Evolutionary conservation across 208 protist genomes (phyloP).

Genomic region (Wallacemonas sp.): DNA sequence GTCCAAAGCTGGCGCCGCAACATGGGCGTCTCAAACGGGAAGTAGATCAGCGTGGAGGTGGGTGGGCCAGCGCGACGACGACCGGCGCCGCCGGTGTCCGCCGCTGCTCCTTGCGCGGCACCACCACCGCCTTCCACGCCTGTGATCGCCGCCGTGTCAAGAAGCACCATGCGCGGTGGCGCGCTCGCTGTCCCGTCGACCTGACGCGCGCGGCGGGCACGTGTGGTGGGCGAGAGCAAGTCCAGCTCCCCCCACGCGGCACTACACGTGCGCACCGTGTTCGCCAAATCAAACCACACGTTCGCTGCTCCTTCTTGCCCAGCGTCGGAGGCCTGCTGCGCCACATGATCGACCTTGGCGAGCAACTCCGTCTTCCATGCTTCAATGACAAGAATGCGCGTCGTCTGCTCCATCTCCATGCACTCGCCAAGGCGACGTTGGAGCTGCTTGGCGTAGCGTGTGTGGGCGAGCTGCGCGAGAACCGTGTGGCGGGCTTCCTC

Average conservation of each 20-base stretch:
- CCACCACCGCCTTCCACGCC: slow-evolving; percentile 10
- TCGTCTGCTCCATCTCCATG: slow-evolving; percentile 29
- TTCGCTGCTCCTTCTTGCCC: neutral
- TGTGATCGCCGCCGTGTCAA: slow-evolving; percentile 6
- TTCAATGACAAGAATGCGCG: slow-evolving; percentile 18
- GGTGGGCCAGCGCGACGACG: slow-evolving; percentile 1
- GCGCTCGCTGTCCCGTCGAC: neutral
- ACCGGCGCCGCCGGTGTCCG: neutral
- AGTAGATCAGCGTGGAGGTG: slow-evolving; percentile 19
- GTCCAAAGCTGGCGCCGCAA: neutral
- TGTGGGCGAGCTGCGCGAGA: slow-evolving; percentile 9
- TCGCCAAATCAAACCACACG: neutral
- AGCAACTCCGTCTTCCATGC: slow-evolving; percentile 12
- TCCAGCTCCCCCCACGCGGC: neutral
- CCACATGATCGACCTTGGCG: neutral
- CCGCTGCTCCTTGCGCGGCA: neutral
- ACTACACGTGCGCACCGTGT: neutral
- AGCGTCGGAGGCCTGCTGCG: neutral
- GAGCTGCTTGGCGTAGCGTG: slow-evolving; percentile 21
- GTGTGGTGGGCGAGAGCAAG: neutral
- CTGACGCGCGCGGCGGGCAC: neutral
- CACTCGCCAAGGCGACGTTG: slow-evolving; percentile 32
- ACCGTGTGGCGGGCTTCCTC: slow-evolving; percentile 45
- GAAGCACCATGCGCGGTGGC: neutral
- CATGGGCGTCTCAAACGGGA: slow-evolving; percentile 21